Evolutionary conservation across 1,284 basidiomycete genomes (phyloP).

Genomic region (Heliocybe sulcata): DNA sequence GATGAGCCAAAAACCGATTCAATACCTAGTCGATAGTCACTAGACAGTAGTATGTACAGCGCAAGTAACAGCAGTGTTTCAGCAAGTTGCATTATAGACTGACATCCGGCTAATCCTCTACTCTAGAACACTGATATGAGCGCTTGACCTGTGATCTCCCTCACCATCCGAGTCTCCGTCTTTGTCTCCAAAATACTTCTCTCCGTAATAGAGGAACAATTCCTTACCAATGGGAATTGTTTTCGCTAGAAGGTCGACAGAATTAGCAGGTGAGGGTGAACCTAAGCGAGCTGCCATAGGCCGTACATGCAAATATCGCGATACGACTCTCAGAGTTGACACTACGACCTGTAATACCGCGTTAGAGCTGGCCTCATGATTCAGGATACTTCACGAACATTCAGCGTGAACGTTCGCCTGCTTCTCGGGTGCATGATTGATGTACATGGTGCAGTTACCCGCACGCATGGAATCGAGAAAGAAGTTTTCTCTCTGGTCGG

Average conservation of each 20-base stretch:
- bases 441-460: constrained; percentile 52
- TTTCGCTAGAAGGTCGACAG: constrained; percentile 18
- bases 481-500: constrained; percentile 11
- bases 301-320: constrained; percentile 45
- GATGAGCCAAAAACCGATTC: neutral
- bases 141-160: neutral
- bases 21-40: too few species aligned
- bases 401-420: constrained; percentile 35
- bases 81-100: too few species aligned
- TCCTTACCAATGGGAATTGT: constrained; percentile 33
- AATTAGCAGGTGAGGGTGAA: neutral
- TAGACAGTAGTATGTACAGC: too few species aligned
- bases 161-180: neutral
- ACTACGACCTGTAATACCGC: constrained; percentile 18
- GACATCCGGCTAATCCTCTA: too few species aligned
- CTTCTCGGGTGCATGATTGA: constrained; percentile 39
- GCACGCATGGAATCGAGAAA: constrained; percentile 42
- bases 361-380: constrained; percentile 5
- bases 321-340: constrained; percentile 58
- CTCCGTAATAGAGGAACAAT: constrained; percentile 45
- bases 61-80: too few species aligned
- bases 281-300: neutral
- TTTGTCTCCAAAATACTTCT: constrained; percentile 19
- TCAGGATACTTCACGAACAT: constrained; percentile 23
- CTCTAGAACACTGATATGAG: too few species aligned